Base-by-base conservation (phyloP, 179 eudicot species). In the Beta macrorhiza region DNA sequence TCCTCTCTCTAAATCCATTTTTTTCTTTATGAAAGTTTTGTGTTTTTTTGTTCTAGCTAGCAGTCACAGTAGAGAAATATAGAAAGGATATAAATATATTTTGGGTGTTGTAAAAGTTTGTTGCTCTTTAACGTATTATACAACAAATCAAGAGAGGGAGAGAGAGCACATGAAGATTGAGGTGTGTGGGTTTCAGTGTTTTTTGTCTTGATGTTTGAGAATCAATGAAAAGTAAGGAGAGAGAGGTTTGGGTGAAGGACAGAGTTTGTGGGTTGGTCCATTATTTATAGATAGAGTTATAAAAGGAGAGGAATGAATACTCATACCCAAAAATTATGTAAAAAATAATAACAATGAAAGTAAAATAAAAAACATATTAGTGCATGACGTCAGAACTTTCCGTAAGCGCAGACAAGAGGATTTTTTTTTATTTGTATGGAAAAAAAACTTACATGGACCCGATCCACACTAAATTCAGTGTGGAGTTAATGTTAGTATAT, bases 1-100 rank as follows among this genome's bases (percentile, higher is more conserved):
- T 57, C 85, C 82, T 9, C 65, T 72, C 63, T 87, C 90, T 79
- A 87, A 17, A 45, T 85, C 87, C 84, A 85, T 73, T 67, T n/a
- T 20, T 13, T 45, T 61, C 17, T 61, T 5, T 61, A 5, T 2
- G 22, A 7, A 25, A 9, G 8, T 9, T 70, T 49, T n/a, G 6
- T 19, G 5, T 20, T 3, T 9, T 17, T 29, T 2, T 1, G 7
- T 16, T 65, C 19, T 65, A 65, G 44, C 17, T 29, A 65, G 10
- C 53, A 8, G 14, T 25, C 11, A 22, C 2, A 2, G 22, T 7
- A 12, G 13, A 12, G 20, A 19, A 61, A 0, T n/a, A n/a, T 20
- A 64, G 0, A 5, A 64, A 25, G 42, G 65, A 32, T 12, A 12
- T 22, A 29, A 11, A 65, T 65, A 65, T 8, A 0, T 29, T 2